These are phyloP conservation scores for Aspergillus hiratsukae DNA, from an alignment of 2,329 filamentous ascomycete species.

Conservation along the genomic window DNA sequence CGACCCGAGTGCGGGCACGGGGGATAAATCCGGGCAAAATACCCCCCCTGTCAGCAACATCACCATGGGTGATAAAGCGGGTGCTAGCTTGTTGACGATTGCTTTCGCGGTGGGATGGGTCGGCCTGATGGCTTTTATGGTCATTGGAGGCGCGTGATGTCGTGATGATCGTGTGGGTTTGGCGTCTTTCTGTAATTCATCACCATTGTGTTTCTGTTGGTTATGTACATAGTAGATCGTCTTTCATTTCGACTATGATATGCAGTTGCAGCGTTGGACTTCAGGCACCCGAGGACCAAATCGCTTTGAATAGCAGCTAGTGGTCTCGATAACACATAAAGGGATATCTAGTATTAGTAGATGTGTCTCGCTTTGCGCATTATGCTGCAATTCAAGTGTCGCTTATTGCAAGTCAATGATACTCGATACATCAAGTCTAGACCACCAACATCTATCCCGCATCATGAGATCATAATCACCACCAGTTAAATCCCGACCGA, in stretches of 20 bases:
- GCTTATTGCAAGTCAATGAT: background rate
- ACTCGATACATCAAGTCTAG: background rate
- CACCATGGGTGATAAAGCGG: constrained; percentile 34
- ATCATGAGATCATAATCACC: background rate
- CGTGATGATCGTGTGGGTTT: background rate
- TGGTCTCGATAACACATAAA: too few species aligned
- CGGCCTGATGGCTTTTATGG: constrained; percentile 28
- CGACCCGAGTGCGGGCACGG: constrained; percentile 32
- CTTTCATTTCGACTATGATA: background rate
- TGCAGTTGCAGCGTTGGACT: too few species aligned
- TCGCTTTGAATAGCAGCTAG: too few species aligned
- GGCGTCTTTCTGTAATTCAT: background rate
- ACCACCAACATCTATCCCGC: background rate
- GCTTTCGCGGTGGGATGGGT: constrained; percentile 25
- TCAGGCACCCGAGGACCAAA: too few species aligned
- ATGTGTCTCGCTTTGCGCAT: background rate
- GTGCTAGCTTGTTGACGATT: constrained; percentile 37
- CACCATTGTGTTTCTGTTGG: background rate
- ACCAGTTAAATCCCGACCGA: background rate
- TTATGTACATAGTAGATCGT: background rate
- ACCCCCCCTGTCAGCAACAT: constrained; percentile 11
- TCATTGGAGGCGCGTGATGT: constrained; percentile 21
- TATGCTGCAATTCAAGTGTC: background rate
- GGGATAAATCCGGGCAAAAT: constrained; percentile 1
- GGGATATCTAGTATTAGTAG: background rate